These are phyloP conservation scores for Amylostereum areolatum DNA, from an alignment of 1,284 basidiomycete species.

Conservation along the genomic window DNA sequence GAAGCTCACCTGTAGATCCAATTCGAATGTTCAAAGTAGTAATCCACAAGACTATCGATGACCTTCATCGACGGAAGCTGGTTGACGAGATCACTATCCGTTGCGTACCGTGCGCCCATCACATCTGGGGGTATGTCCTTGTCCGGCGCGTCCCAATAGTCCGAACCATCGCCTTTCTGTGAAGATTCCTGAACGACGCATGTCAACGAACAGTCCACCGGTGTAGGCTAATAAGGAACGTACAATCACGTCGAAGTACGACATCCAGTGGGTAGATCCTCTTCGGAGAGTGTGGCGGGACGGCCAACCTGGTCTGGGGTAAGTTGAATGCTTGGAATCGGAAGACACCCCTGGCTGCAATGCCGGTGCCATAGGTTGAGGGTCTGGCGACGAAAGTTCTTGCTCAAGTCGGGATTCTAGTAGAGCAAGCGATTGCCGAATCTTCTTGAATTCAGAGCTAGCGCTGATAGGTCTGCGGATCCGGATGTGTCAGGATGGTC, in stretches of 20 bases:
- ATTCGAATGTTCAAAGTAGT: conserved; percentile 79
- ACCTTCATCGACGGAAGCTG: conserved; percentile 58
- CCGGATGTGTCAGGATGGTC: conserved; percentile 23
- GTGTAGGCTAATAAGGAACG: too few species aligned
- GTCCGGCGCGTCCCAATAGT: neutral
- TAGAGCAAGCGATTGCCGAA: conserved; percentile 67
- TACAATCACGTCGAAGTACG: too few species aligned
- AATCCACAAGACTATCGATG: conserved; percentile 64
- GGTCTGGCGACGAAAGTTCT: conserved; percentile 8
- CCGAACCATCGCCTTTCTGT: neutral
- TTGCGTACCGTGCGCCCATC: conserved; percentile 4
- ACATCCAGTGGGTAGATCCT: too few species aligned
- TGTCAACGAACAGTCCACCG: too few species aligned
- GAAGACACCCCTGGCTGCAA: conserved; percentile 9
- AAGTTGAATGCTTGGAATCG: conserved; percentile 3
- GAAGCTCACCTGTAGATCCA: too few species aligned
- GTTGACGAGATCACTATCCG: conserved; percentile 64
- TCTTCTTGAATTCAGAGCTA: conserved; percentile 63
- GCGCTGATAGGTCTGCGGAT: conserved; percentile 45
- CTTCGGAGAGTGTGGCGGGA: too few species aligned
- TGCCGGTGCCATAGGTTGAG: conserved; percentile 1
- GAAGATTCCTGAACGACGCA: too few species aligned
- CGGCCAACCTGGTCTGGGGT: conserved; percentile 10
- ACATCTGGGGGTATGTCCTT: conserved; percentile 20
- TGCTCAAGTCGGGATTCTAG: conserved; percentile 58